Percentiles rank a stretch among this genome's conserved stretches.
These are phyloP conservation scores for Hyaloscypha variabilis DNA, from an alignment of 495 filamentous ascomycete species.

Conservation along the genomic window DNA sequence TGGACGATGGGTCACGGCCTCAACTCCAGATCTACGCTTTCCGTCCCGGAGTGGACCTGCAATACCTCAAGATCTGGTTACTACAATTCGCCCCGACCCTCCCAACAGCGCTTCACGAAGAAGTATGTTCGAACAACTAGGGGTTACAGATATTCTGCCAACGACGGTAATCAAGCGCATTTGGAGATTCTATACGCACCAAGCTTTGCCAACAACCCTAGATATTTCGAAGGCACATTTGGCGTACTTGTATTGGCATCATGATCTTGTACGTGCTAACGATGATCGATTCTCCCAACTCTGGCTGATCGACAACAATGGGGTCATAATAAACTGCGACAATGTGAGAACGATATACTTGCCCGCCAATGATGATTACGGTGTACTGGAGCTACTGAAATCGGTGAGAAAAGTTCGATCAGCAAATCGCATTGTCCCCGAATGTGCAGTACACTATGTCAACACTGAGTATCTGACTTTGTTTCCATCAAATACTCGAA, in stretches of 20 bases:
- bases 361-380: slow-evolving; percentile 8
- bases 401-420: background rate
- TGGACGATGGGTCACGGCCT: slow-evolving; percentile 13
- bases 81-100: slow-evolving; percentile 9
- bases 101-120: background rate
- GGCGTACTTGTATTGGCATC: slow-evolving; percentile 12
- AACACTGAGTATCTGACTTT: background rate
- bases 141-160: background rate
- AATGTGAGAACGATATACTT: background rate
- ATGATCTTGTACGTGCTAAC: background rate
- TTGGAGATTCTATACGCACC: background rate
- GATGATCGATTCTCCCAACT: slow-evolving; percentile 2
- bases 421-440: background rate
- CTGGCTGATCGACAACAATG: background rate
- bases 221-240: slow-evolving; percentile 9
- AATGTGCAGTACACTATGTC: slow-evolving; percentile 6
- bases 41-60: slow-evolving; percentile 8
- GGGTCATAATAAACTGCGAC: background rate
- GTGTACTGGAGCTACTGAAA: background rate
- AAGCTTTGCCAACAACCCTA: background rate
- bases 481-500: background rate
- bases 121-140: background rate
- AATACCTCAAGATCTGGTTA: slow-evolving; percentile 2
- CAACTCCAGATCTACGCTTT: background rate
- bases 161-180: background rate